These are phyloP conservation scores for Skeletonema tropicum DNA, from an alignment of 108 stramenopile species.

Conservation along the genomic window DNA sequence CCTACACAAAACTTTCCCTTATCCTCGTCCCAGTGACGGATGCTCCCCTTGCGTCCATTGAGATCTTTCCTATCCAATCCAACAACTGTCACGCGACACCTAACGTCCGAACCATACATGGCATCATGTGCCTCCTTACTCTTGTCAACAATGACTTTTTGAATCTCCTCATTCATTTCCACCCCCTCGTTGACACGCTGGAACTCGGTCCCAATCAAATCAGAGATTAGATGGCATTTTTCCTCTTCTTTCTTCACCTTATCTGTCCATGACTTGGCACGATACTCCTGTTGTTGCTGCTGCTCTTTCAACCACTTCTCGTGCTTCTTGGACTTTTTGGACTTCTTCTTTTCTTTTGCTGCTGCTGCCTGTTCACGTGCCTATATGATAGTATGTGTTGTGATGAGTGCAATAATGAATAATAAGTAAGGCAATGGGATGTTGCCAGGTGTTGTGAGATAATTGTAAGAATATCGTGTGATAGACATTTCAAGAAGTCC, in stretches of 20 bases:
- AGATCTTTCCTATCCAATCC: slow-evolving; percentile 31
- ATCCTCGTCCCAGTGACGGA: slow-evolving; percentile 23
- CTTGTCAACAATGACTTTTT: neutral
- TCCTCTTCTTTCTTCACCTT: slow-evolving; percentile 10
- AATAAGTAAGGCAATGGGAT: neutral
- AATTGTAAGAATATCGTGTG: neutral
- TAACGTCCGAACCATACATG: slow-evolving; percentile 8
- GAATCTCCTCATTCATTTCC: neutral
- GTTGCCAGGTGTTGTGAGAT: neutral
- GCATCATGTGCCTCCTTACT: neutral
- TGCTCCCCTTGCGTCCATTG: slow-evolving; percentile 32
- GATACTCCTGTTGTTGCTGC: slow-evolving; percentile 15
- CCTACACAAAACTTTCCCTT: slow-evolving; percentile 28
- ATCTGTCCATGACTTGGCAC: slow-evolving; percentile 21
- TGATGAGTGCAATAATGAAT: neutral
- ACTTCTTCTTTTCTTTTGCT: slow-evolving; percentile 1
- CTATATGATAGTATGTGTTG: neutral
- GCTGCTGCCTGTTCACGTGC: slow-evolving; percentile 1
- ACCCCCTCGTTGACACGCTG: slow-evolving; percentile 7
- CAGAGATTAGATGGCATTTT: neutral
- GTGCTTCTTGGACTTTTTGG: slow-evolving; percentile 8
- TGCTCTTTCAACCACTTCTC: slow-evolving; percentile 15
- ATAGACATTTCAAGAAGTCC: neutral
- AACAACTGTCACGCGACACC: slow-evolving; percentile 15
- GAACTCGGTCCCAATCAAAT: slow-evolving; percentile 32